Conservation (phyloP, 1,284 basidiomycete genomes). For the Austroboletus olivaceoglutinosus region DNA sequence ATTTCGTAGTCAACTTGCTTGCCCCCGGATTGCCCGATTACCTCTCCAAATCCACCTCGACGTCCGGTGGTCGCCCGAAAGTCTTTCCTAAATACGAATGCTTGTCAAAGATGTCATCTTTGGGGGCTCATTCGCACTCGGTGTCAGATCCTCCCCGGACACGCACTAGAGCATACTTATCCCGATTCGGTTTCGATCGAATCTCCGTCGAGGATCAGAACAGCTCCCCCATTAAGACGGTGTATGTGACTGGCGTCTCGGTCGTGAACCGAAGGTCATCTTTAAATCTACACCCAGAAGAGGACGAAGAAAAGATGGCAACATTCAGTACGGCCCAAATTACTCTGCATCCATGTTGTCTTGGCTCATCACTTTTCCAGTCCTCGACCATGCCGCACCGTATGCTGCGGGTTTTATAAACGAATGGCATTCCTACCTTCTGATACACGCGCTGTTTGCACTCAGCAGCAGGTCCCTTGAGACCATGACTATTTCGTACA, state of each 20-base stretch:
- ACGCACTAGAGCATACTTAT: too few species aligned
- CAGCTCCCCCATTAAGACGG: too few species aligned
- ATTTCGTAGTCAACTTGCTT: constrained; percentile 8
- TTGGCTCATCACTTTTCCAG: constrained; percentile 7
- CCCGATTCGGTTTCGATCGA: too few species aligned
- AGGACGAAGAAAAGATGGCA: constrained; percentile 5
- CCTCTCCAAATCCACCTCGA: constrained; percentile 19
- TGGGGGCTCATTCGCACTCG: too few species aligned
- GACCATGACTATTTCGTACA: constrained; percentile 9
- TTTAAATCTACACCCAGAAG: too few species aligned
- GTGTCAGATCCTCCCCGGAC: too few species aligned
- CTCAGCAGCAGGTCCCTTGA: constrained; percentile 12
- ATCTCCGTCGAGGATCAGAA: too few species aligned
- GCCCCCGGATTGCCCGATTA: constrained; percentile 22
- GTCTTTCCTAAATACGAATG: too few species aligned
- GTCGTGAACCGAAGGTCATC: too few species aligned
- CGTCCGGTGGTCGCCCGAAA: constrained; percentile 10
- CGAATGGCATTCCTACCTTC: constrained; percentile 19
- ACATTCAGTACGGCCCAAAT: constrained; percentile 14
- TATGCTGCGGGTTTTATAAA: constrained; percentile 17
- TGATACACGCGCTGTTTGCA: constrained; percentile 23
- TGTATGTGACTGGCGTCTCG: too few species aligned
- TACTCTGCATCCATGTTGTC: not conserved
- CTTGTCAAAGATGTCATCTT: too few species aligned
- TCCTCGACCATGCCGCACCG: constrained; percentile 17